Conservation (phyloP, 164 flowering plant species). For the Annona squamosa region DNA sequence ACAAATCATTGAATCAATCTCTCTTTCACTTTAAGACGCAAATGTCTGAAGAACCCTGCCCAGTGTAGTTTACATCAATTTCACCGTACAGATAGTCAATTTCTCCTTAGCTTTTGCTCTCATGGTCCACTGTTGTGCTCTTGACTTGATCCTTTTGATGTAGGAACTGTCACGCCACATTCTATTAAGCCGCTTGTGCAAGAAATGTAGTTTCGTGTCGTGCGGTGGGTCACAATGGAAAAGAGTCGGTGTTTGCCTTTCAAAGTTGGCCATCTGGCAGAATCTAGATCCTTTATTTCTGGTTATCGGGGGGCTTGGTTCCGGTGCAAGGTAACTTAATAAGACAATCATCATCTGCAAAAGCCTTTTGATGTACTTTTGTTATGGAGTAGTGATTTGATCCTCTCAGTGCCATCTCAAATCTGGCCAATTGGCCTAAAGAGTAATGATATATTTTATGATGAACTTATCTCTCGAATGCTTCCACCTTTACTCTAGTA, state of each 20-base stretch:
- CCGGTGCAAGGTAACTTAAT: slow-evolving; percentile 46
- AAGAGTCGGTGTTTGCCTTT: slow-evolving; percentile 26
- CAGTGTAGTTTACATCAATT: too few relatives aligned
- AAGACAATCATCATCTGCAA: not conserved
- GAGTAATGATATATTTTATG: too few relatives aligned
- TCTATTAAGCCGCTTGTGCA: not conserved
- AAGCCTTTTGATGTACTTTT: not conserved
- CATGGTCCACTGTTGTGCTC: not conserved
- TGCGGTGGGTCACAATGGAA: slow-evolving; percentile 16
- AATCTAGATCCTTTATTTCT: slow-evolving; percentile 31
- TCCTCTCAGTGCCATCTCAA: too few relatives aligned
- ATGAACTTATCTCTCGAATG: too few relatives aligned
- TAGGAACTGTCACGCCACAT: not conserved
- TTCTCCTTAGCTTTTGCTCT: not conserved
- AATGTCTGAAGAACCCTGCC: too few relatives aligned
- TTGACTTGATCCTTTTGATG: not conserved
- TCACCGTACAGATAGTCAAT: not conserved
- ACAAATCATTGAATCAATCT: too few relatives aligned
- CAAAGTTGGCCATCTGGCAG: slow-evolving; percentile 45
- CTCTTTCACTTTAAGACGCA: too few relatives aligned
- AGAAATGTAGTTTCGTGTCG: not conserved
- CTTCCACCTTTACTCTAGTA: too few relatives aligned
- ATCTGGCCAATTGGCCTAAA: not conserved
- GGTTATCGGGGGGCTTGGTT: slow-evolving; percentile 84
- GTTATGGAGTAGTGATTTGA: not conserved